Conservation (phyloP, 495 filamentous ascomycete genomes). For the Xylaria flabelliformis region DNA sequence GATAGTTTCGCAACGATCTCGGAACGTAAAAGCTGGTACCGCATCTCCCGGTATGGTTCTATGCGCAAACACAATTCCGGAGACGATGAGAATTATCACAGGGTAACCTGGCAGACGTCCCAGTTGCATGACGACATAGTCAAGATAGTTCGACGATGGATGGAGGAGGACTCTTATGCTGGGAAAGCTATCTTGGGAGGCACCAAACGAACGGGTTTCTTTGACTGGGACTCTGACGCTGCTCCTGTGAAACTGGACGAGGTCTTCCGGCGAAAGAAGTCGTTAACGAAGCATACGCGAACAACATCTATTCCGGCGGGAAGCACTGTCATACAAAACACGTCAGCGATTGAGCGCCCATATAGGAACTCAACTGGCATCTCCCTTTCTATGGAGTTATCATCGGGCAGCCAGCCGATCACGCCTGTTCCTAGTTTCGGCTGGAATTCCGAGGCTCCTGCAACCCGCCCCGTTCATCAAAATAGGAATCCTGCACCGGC, state of each 20-base stretch:
- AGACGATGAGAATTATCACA: conserved; percentile 63
- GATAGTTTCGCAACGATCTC: conserved; percentile 58
- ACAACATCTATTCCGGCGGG: conserved; percentile 30
- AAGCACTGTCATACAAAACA: conserved; percentile 5
- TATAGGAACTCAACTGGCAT: conserved; percentile 28
- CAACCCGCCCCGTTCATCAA: background rate
- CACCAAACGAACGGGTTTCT: conserved; percentile 49
- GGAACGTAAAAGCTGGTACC: conserved; percentile 69
- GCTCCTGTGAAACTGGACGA: conserved; percentile 53
- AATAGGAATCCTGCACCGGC: background rate
- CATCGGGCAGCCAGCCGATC: background rate
- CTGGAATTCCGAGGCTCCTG: conserved; percentile 26
- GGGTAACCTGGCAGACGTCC: conserved; percentile 61
- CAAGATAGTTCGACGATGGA: conserved; percentile 64
- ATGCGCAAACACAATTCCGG: conserved; percentile 60
- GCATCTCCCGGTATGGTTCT: conserved; percentile 62
- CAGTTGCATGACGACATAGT: conserved; percentile 57
- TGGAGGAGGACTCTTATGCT: conserved; percentile 62
- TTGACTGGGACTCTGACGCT: conserved; percentile 60
- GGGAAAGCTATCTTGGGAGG: conserved; percentile 56
- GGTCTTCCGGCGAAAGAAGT: conserved; percentile 46
- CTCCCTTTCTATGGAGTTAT: conserved; percentile 9
- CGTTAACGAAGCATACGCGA: conserved; percentile 30
- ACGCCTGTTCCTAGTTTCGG: conserved; percentile 29
- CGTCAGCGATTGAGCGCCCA: background rate